Evolutionary conservation across 1,139 yeast species (phyloP), one percentile per base, ranked within the genome.

Genomic region (Nakaseomyces glabratus): DNA sequence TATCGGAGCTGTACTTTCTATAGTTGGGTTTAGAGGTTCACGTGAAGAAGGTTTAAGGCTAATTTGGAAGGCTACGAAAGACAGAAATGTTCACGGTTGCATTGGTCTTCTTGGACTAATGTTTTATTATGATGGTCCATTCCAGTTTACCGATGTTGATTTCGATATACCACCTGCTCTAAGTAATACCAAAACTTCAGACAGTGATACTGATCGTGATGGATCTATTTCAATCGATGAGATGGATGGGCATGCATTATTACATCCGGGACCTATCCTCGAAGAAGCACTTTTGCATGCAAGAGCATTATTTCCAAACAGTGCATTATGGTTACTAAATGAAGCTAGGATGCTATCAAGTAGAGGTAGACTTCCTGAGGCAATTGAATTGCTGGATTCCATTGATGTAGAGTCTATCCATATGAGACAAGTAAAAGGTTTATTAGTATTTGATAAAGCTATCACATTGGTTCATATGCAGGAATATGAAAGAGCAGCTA

Each of bases 91-190:
- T 40, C 96, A 88, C 56, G 96, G 97, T 15, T 90, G 90, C 38
- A 73, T 90, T 47, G 95, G 94, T 1, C 62, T 86, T 20, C 66
- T 88, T 38, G 88, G 82, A 9, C 65, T 90, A 34, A 65, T 88
- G 47, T 84, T 85, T 24, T 88, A 84, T 52, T 90, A 86, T 56
- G 95, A 88, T 57, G 96, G 97, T 1, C 96, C 97, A 1, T 79
- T 90, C 49, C 95, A 85, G 55, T 84, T 84, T 53, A 80, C 88
- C 16, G 98, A 90, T 59, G 79, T 79, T 22, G 86, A 82, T 38
- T 80, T 76, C 53, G 82, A 77, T 55, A 62, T 80, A 19, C 88
- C 90, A 1, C 45, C 51, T 8, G 24, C 24, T 7, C 14, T 14
- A 5, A 24, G 12, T 18, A 32, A 24, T 20, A 15, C 24, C 24